phyloP scores from a whole-genome alignment of 306 rosid species.

The Pyrus pyrifolia region DNA sequence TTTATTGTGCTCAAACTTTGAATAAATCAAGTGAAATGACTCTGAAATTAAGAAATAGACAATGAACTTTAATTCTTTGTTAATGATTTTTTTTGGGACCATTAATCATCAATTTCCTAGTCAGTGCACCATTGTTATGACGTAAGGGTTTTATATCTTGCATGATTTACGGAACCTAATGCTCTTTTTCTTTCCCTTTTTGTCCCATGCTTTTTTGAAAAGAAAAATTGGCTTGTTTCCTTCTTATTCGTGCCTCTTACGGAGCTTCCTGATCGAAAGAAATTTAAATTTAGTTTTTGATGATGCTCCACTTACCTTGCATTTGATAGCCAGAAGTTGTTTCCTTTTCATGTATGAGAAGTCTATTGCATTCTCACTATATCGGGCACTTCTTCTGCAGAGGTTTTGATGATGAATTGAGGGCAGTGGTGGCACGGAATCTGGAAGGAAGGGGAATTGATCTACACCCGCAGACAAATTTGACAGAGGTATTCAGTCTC shows the following conservation, averaged over 20 bases:
- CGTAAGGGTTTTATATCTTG: not conserved
- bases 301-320: not conserved
- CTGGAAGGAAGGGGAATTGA: slow-evolving; percentile 91
- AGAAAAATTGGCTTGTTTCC: not conserved
- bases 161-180: not conserved
- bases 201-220: not conserved
- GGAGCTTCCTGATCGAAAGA: not conserved
- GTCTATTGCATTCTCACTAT: not conserved
- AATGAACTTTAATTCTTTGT: not conserved
- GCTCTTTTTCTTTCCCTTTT: not conserved
- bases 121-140: not conserved
- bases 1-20: not conserved
- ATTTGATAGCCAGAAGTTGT: not conserved
- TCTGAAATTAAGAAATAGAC: not conserved
- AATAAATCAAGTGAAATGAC: not conserved
- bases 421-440: slow-evolving; percentile 89
- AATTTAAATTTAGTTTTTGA: not conserved
- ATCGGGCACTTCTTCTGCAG: slow-evolving; percentile 33
- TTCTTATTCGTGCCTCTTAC: not conserved
- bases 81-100: not conserved
- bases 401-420: slow-evolving; percentile 99
- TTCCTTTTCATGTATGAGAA: not conserved
- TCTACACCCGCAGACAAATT: slow-evolving; percentile 67
- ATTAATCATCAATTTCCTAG: not conserved
- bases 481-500: slow-evolving; percentile 51